Conservation (phyloP, 2,329 filamentous ascomycete species). For the Calonectria pseudoturangicola region DNA sequence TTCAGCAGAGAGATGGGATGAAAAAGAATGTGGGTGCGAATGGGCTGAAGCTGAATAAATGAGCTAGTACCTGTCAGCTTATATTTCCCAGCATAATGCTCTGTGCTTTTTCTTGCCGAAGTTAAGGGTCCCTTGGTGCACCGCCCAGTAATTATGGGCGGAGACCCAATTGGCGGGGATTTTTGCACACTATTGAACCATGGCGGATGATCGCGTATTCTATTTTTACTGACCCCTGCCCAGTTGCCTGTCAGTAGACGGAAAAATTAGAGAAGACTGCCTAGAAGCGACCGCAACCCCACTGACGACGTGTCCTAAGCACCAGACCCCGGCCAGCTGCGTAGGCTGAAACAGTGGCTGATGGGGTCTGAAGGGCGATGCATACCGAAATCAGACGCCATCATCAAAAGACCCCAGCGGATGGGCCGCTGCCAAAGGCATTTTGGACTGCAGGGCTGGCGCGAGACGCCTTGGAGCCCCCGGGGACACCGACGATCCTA, state of each 20-base stretch:
- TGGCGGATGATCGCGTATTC: background rate
- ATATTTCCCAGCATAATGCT: background rate
- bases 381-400: background rate
- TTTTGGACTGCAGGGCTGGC: constrained; percentile 4
- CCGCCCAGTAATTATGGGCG: background rate
- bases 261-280: background rate
- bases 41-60: background rate
- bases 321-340: background rate
- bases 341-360: constrained; percentile 1
- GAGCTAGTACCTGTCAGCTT: background rate
- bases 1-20: background rate
- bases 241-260: background rate
- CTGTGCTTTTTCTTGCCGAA: background rate
- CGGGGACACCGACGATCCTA: background rate
- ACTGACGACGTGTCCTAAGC: background rate
- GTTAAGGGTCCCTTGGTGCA: background rate
- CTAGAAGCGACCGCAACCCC: background rate
- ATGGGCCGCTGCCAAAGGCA: background rate
- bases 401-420: background rate
- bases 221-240: constrained; percentile 1
- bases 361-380: background rate
- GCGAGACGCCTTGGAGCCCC: background rate
- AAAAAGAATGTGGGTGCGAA: background rate
- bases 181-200: background rate
- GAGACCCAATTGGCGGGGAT: background rate